phyloP scores from a whole-genome alignment of 306 rosid species.

The Vicia faba region DNA sequence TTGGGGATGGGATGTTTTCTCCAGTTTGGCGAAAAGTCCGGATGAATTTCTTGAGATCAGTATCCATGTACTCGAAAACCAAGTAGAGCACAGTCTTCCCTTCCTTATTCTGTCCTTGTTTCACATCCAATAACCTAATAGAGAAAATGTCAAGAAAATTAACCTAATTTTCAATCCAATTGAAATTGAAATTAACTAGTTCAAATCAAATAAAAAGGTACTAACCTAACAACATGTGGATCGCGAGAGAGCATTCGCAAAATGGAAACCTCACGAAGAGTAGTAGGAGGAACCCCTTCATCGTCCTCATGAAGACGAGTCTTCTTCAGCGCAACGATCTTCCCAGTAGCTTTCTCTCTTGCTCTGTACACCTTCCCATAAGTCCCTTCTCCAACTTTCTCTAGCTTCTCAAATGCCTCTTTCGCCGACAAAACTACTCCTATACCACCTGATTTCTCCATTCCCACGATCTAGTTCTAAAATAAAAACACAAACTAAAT shows the following conservation, averaged over 20 bases:
- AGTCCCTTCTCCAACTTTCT: constrained; percentile 95
- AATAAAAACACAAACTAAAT: neutral
- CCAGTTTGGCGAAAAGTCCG: constrained; percentile 69
- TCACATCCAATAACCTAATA: constrained; percentile 76
- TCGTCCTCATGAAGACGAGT: constrained; percentile 97
- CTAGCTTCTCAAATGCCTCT: constrained; percentile 86
- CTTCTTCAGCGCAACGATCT: constrained; percentile 91
- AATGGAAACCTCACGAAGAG: constrained; percentile 95
- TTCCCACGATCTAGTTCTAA: neutral
- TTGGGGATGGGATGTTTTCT: constrained; percentile 49
- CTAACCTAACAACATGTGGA: constrained; percentile 77
- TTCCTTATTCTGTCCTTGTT: constrained; percentile 90
- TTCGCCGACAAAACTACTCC: constrained; percentile 65
- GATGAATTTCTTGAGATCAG: constrained; percentile 84
- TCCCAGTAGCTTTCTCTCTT: constrained; percentile 77
- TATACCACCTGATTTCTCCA: constrained; percentile 40
- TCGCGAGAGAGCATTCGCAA: constrained; percentile 93
- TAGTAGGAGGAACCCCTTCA: constrained; percentile 97
- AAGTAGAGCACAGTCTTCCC: constrained; percentile 87
- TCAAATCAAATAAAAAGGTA: neutral
- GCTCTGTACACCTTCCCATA: constrained; percentile 93
- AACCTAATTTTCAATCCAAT: neutral
- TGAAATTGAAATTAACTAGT: neutral
- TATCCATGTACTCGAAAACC: constrained; percentile 93
- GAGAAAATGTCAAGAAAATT: neutral